These are phyloP conservation scores for Sporothrix sp. DNA, from an alignment of 2,329 filamentous ascomycete species.

Conservation along the genomic window DNA sequence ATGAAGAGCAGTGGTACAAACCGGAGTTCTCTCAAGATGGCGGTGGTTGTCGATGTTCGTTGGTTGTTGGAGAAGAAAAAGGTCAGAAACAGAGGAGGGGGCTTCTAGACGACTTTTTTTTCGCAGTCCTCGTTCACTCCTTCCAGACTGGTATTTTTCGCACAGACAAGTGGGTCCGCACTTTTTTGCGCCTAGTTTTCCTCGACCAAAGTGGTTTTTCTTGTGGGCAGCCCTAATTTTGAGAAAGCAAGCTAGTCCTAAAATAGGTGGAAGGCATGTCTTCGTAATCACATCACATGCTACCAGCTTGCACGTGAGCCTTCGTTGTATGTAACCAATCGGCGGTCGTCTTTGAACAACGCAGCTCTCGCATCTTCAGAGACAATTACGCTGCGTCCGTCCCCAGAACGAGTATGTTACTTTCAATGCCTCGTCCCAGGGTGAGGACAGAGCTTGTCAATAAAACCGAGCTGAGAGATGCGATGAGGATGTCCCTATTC, in stretches of 20 bases:
- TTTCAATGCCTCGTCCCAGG: no score
- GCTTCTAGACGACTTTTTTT: constrained; percentile 6
- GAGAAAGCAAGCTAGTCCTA: neutral
- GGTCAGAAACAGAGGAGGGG: neutral
- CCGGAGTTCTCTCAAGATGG: constrained; percentile 7
- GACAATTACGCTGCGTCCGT: neutral
- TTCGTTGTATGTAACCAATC: neutral
- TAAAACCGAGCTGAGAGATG: no score
- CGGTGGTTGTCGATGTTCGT: constrained; percentile 12
- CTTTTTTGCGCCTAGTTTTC: constrained; percentile 11
- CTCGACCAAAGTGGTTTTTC: neutral
- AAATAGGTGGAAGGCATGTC: neutral
- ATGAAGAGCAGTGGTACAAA: neutral
- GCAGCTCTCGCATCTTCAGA: neutral
- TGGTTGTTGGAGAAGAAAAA: constrained; percentile 1
- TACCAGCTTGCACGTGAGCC: neutral
- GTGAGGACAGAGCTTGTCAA: no score
- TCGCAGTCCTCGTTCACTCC: neutral
- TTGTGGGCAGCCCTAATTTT: neutral
- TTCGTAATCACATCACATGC: neutral
- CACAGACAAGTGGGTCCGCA: constrained; percentile 3
- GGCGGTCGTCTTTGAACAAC: constrained; percentile 3
- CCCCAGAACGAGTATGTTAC: no score
- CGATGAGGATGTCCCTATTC: no score
- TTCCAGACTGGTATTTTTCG: constrained; percentile 2